These are phyloP conservation scores for Diospyros kaki DNA, from an alignment of 148 eudicot genomes.

Conservation along the genomic window DNA sequence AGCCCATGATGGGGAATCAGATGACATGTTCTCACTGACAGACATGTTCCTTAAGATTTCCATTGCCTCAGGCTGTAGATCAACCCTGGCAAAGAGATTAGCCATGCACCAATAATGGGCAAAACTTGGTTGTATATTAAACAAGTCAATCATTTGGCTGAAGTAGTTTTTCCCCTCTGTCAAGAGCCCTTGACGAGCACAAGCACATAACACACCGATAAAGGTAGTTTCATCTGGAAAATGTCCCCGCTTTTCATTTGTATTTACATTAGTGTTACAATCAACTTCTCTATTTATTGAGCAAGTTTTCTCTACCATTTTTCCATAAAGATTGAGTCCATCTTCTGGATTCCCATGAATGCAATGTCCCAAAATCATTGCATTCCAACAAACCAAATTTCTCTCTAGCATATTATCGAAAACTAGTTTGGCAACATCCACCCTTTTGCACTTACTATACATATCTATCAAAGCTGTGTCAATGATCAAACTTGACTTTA, in stretches of 20 bases:
- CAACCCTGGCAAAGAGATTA: constrained; percentile 56
- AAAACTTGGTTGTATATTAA: constrained; percentile 57
- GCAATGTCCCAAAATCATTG: constrained; percentile 78
- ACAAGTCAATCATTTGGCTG: constrained; percentile 45
- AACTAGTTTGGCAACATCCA: constrained; percentile 44
- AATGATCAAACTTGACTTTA: constrained; percentile 40
- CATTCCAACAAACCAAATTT: constrained; percentile 73
- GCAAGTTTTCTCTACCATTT: constrained; percentile 32
- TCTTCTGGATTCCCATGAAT: constrained; percentile 61
- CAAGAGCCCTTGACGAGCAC: constrained; percentile 55
- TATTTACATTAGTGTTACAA: neutral
- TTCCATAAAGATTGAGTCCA: constrained; percentile 53
- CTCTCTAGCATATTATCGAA: constrained; percentile 47
- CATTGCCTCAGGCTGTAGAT: constrained; percentile 56
- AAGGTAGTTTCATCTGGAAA: constrained; percentile 67
- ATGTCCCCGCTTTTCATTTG: constrained; percentile 12
- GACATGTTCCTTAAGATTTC: constrained; percentile 42
- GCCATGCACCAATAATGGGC: constrained; percentile 88
- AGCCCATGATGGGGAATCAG: constrained; percentile 51
- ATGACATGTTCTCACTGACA: constrained; percentile 19
- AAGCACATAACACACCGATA: constrained; percentile 66
- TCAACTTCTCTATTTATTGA: constrained; percentile 9
- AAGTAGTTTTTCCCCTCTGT: constrained; percentile 54
- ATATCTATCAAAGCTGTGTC: constrained; percentile 59
- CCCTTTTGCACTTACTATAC: constrained; percentile 68